Evolutionary conservation across 1,139 yeast species (phyloP).

Genomic region (Kodamaea sp.): DNA sequence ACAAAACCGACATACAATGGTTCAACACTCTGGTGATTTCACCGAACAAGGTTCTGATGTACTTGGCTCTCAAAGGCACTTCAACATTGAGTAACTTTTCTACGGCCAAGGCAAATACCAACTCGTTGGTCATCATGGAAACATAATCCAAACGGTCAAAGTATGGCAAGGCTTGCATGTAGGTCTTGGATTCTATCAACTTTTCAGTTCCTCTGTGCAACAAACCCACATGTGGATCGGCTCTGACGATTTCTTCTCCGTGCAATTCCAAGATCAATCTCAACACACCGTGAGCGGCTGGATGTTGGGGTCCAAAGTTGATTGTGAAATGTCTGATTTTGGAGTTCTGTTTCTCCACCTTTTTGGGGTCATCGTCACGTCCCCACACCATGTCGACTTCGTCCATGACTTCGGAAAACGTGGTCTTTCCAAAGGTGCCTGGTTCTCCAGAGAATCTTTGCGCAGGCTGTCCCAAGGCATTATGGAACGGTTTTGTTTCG

Average conservation of each 20-base stretch:
- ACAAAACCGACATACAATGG: slow-evolving; percentile 83
- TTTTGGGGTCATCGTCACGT: slow-evolving; percentile 46
- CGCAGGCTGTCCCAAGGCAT: slow-evolving; percentile 40
- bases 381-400: slow-evolving; percentile 52
- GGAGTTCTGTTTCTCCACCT: slow-evolving; percentile 47
- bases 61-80: slow-evolving; percentile 81
- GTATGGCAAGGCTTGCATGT: slow-evolving; percentile 85
- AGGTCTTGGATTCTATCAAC: slow-evolving; percentile 80
- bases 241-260: slow-evolving; percentile 85
- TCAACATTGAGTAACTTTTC: slow-evolving; percentile 85
- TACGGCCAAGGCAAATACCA: slow-evolving; percentile 80
- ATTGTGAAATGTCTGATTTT: slow-evolving; percentile 86
- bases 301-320: slow-evolving; percentile 93
- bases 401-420: slow-evolving; percentile 48
- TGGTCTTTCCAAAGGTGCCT: slow-evolving; percentile 40
- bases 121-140: slow-evolving; percentile 92
- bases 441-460: slow-evolving; percentile 37
- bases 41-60: slow-evolving; percentile 83
- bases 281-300: slow-evolving; percentile 93
- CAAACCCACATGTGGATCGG: slow-evolving; percentile 88
- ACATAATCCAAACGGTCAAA: slow-evolving; percentile 88
- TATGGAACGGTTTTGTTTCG: slow-evolving; percentile 31
- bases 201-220: slow-evolving; percentile 89
- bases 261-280: slow-evolving; percentile 82
- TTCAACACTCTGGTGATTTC: slow-evolving; percentile 84